Conservation (phyloP, 352 stramenopile species). For the Phytophthora sansomeana region DNA sequence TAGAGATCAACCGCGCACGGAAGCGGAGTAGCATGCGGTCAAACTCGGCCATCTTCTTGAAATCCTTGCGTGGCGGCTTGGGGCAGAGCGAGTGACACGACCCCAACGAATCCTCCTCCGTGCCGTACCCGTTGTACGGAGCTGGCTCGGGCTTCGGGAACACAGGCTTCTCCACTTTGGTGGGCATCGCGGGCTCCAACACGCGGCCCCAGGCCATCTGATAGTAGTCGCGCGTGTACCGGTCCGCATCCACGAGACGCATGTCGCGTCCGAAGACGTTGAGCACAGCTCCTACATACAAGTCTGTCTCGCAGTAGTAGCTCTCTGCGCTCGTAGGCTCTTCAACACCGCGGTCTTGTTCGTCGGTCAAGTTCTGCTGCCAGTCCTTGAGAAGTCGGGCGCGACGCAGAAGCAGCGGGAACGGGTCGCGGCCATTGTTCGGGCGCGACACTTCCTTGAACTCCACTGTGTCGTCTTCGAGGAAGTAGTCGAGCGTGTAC, state of each 20-base stretch:
- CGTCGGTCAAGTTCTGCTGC: slow-evolving; percentile 68
- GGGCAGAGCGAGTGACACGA: slow-evolving; percentile 69
- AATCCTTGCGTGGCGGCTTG: slow-evolving; percentile 82
- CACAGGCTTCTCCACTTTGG: slow-evolving; percentile 49
- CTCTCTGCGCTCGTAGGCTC: slow-evolving; percentile 60
- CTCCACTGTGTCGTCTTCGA: slow-evolving; percentile 91
- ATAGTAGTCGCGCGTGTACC: slow-evolving; percentile 83
- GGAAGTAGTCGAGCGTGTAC: slow-evolving; percentile 88
- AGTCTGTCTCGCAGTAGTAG: slow-evolving; percentile 81
- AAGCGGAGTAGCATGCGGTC: slow-evolving; percentile 85
- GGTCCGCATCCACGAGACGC: slow-evolving; percentile 80
- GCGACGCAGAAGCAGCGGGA: slow-evolving; percentile 78
- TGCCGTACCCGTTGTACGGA: slow-evolving; percentile 80
- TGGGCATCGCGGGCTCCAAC: slow-evolving; percentile 52
- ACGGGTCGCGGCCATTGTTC: slow-evolving; percentile 87
- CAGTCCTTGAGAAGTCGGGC: slow-evolving; percentile 72
- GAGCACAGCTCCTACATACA: slow-evolving; percentile 68
- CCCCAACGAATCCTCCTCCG: slow-evolving; percentile 78
- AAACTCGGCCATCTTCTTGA: slow-evolving; percentile 82
- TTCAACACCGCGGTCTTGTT: slow-evolving; percentile 83
- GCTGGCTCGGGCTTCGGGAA: slow-evolving; percentile 69
- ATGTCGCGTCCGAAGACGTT: slow-evolving; percentile 77
- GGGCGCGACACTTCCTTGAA: slow-evolving; percentile 84
- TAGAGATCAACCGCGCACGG: slow-evolving; percentile 72
- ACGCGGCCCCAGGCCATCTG: slow-evolving; percentile 68